Percentiles rank a stretch among this genome's conserved stretches.
Evolutionary conservation across 2,329 filamentous ascomycete genomes (phyloP).

Genomic region (Aspergillus piperis): DNA sequence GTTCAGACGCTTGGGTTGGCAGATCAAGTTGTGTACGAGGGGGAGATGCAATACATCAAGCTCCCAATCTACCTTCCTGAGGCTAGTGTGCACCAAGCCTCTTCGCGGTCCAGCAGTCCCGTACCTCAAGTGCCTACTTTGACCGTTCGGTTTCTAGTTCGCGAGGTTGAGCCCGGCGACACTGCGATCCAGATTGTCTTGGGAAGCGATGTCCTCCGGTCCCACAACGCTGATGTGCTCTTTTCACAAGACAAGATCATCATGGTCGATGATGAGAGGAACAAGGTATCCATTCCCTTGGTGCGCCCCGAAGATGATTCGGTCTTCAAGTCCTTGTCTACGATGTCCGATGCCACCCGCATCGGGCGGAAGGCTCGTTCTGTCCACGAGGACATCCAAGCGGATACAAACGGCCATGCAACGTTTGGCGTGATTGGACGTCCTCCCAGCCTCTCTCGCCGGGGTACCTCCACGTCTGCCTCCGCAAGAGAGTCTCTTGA

Average conservation of each 20-base stretch:
- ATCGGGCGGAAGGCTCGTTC: slow-evolving; percentile 9
- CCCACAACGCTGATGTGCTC: slow-evolving; percentile 85
- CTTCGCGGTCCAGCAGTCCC: slow-evolving; percentile 71
- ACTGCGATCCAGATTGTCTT: slow-evolving; percentile 79
- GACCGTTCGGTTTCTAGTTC: slow-evolving; percentile 75
- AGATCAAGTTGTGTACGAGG: slow-evolving; percentile 66
- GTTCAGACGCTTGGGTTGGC: slow-evolving; percentile 72
- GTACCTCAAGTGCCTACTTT: slow-evolving; percentile 80
- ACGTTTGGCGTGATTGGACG: slow-evolving; percentile 38
- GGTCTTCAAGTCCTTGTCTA: slow-evolving; percentile 75
- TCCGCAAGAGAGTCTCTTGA: slow-evolving; percentile 26
- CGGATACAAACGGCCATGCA: slow-evolving; percentile 25
- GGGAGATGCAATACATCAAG: slow-evolving; percentile 69
- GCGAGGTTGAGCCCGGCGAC: slow-evolving; percentile 51
- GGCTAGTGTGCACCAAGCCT: slow-evolving; percentile 73
- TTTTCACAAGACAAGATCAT: slow-evolving; percentile 91
- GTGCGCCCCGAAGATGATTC: slow-evolving; percentile 87
- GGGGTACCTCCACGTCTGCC: slow-evolving; percentile 28
- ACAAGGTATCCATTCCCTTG: slow-evolving; percentile 85
- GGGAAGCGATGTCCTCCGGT: slow-evolving; percentile 81
- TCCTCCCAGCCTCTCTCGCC: slow-evolving; percentile 26
- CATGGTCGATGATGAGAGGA: slow-evolving; percentile 81
- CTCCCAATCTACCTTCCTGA: slow-evolving; percentile 88
- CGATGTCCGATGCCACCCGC: slow-evolving; percentile 43
- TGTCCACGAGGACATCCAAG: slow-evolving; percentile 4